Percentiles rank a stretch among this genome's conserved stretches.
These are phyloP conservation scores for Stachybotrys elegans DNA, from an alignment of 2,329 filamentous ascomycete species.

Conservation along the genomic window DNA sequence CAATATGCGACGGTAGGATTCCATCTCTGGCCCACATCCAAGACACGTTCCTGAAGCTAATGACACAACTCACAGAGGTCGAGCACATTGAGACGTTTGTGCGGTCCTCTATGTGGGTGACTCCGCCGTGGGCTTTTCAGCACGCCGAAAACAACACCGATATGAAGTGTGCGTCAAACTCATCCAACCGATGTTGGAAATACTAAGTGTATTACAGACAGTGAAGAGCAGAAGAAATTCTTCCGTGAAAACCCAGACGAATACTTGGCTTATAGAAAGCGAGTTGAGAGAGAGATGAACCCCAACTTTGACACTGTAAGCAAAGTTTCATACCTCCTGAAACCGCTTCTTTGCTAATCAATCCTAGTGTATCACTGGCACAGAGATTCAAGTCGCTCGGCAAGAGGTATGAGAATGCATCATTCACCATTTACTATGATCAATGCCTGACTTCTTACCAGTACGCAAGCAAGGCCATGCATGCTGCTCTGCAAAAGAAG, in stretches of 20 bases:
- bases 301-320: too few species aligned
- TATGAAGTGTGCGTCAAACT: conserved; percentile 31
- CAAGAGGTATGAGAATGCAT: too few species aligned
- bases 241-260: conserved; percentile 46
- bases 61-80: conserved; percentile 7
- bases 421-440: too few species aligned
- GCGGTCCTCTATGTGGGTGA: conserved; percentile 9
- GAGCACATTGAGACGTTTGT: too few species aligned
- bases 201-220: conserved; percentile 6
- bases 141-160: conserved; percentile 37
- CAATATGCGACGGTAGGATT: conserved; percentile 13
- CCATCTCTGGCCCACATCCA: not conserved
- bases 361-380: too few species aligned
- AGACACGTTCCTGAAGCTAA: not conserved
- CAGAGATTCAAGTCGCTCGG: too few species aligned
- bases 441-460: too few species aligned
- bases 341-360: too few species aligned
- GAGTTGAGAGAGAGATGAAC: conserved; percentile 44
- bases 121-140: conserved; percentile 10
- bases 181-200: not conserved
- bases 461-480: too few species aligned
- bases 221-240: conserved; percentile 38
- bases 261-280: conserved; percentile 47
- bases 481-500: too few species aligned
- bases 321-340: too few species aligned